Evolutionary conservation across 177 flowering plant species (phyloP).

Genomic region (Vitis hybrid): DNA sequence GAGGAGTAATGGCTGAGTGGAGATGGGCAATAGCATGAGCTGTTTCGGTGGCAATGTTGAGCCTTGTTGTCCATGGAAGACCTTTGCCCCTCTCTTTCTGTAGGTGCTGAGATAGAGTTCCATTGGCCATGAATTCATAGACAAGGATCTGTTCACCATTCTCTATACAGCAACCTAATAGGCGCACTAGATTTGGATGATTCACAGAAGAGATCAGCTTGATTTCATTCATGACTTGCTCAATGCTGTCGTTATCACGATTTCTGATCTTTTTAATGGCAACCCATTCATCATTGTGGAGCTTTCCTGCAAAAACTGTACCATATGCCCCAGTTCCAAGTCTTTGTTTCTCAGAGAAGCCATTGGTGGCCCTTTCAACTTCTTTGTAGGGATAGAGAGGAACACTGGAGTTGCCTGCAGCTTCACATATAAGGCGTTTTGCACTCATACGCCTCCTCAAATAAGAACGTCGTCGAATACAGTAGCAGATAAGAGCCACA

Average conservation of each 20-base stretch:
- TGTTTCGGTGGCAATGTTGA: conserved; percentile 78
- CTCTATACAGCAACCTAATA: conserved; percentile 84
- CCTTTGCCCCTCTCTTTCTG: conserved; percentile 72
- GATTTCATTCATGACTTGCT: conserved; percentile 90
- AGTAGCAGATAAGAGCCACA: conserved; percentile 42
- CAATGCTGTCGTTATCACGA: conserved; percentile 63
- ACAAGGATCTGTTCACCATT: conserved; percentile 84
- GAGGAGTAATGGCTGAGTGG: conserved; percentile 74
- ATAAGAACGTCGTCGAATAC: conserved; percentile 39
- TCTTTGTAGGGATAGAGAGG: conserved; percentile 70
- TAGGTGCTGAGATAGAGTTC: conserved; percentile 81
- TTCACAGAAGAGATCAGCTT: conserved; percentile 83
- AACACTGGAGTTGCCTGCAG: conserved; percentile 58
- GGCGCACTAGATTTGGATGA: conserved; percentile 84
- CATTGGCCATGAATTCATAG: conserved; percentile 92
- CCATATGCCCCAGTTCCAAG: conserved; percentile 97
- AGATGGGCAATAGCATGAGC: conserved; percentile 86
- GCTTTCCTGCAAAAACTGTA: conserved; percentile 86
- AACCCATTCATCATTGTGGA: conserved; percentile 67
- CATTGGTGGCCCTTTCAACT: conserved; percentile 71
- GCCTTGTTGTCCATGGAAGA: conserved; percentile 85
- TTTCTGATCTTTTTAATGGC: conserved; percentile 79
- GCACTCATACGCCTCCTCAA: conserved; percentile 40
- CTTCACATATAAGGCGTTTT: conserved; percentile 59
- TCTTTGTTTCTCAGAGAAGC: conserved; percentile 70